Conservation (phyloP, 352 stramenopile species). For the Poterioochromonas sp. region DNA sequence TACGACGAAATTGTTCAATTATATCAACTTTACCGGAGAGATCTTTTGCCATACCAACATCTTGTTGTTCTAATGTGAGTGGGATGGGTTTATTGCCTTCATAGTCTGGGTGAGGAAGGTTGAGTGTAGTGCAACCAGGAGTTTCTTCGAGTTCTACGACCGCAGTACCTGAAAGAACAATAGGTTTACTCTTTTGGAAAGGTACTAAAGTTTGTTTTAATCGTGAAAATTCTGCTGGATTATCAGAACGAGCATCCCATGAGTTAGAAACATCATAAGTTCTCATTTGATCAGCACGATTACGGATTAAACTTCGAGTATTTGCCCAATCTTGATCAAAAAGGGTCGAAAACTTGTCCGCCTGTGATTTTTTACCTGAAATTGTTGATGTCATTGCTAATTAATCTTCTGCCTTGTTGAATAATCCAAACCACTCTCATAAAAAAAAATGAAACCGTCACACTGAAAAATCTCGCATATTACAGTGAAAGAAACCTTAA, state of each 20-base stretch:
- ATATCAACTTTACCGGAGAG: conserved; percentile 10
- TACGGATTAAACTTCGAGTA: not conserved
- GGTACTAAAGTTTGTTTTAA: not conserved
- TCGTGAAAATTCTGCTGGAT: conserved; percentile 15
- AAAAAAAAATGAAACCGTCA: too few species aligned
- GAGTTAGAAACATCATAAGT: conserved; percentile 8
- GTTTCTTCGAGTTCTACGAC: conserved; percentile 27
- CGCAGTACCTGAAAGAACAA: conserved; percentile 11
- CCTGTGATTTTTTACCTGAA: not conserved
- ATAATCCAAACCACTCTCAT: too few species aligned
- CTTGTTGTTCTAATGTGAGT: conserved; percentile 22
- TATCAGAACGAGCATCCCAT: conserved; percentile 31
- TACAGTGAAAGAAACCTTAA: too few species aligned
- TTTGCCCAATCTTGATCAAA: conserved; percentile 30
- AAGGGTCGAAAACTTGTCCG: conserved; percentile 10
- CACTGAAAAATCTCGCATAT: too few species aligned
- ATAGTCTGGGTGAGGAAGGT: conserved; percentile 8
- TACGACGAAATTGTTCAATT: not conserved
- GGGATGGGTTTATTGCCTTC: not conserved
- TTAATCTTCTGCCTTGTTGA: too few species aligned
- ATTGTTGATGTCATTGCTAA: too few species aligned
- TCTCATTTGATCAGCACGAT: not conserved
- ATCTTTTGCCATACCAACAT: not conserved
- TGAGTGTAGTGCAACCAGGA: conserved; percentile 24
- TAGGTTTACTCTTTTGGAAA: not conserved